Percentiles rank a stretch among this genome's conserved stretches.
Conservation (phyloP, 495 filamentous ascomycete species). For the Oleoguttula mirabilis region DNA sequence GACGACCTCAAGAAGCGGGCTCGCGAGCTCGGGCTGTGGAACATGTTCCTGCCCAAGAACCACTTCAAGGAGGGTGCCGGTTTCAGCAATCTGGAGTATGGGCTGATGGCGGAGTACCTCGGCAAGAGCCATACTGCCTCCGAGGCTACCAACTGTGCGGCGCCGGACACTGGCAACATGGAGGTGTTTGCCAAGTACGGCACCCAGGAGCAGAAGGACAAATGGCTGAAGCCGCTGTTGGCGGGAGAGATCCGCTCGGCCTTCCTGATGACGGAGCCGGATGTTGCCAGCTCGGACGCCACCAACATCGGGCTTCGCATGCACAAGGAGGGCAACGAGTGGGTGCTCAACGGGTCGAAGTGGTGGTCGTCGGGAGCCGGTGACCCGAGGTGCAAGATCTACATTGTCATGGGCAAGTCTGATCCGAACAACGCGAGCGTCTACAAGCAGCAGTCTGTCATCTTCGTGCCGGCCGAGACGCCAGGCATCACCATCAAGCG, state of each 20-base stretch:
- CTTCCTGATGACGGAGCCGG: slow-evolving; percentile 36
- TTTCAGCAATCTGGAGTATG: slow-evolving; percentile 36
- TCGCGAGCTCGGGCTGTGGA: slow-evolving; percentile 81
- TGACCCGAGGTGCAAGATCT: slow-evolving; percentile 34
- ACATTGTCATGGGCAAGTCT: slow-evolving; percentile 34
- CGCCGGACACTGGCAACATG: slow-evolving; percentile 37
- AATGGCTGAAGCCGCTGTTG: slow-evolving; percentile 32
- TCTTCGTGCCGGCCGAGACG: slow-evolving; percentile 30
- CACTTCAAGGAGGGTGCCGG: slow-evolving; percentile 85
- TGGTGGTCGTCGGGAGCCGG: slow-evolving; percentile 35
- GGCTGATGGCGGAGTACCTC: slow-evolving; percentile 34
- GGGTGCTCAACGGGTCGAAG: slow-evolving; percentile 33
- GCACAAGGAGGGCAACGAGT: slow-evolving; percentile 28
- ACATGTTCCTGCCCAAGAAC: slow-evolving; percentile 89
- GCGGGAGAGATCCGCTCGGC: slow-evolving; percentile 33
- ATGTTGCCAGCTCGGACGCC: slow-evolving; percentile 33
- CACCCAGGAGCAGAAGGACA: slow-evolving; percentile 31
- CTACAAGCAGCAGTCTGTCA: slow-evolving; percentile 34
- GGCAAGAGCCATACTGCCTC: slow-evolving; percentile 32
- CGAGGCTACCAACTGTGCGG: slow-evolving; percentile 35
- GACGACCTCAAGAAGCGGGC: slow-evolving; percentile 83
- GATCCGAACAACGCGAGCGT: slow-evolving; percentile 28
- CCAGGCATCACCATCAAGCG: slow-evolving; percentile 35
- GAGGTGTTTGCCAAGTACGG: slow-evolving; percentile 37
- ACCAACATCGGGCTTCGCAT: slow-evolving; percentile 33